Conservation (phyloP, 2,329 filamentous ascomycete genomes). For the Didymella pomorum region DNA sequence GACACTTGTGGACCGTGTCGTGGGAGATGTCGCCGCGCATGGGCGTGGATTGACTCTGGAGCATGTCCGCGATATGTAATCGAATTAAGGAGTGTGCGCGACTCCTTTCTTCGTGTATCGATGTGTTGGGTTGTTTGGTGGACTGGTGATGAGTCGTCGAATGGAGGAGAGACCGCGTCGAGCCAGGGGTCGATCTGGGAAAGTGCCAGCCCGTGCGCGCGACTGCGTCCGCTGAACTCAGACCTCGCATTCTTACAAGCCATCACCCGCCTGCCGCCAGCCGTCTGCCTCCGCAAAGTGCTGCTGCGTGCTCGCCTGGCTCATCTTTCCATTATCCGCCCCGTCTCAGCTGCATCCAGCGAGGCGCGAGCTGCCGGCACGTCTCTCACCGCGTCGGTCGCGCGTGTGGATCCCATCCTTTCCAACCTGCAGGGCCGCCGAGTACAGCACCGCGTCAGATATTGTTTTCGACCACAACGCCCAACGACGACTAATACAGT, state of each 20-base stretch:
- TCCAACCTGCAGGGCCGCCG: constrained; percentile 34
- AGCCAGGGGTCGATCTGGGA: constrained; percentile 19
- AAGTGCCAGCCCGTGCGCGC: constrained; percentile 15
- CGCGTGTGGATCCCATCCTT: constrained; percentile 34
- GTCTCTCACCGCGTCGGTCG: constrained; percentile 36
- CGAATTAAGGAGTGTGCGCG: constrained; percentile 24
- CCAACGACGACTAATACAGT: constrained; percentile 28
- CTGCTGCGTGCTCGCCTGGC: constrained; percentile 17
- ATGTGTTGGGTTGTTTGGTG: constrained; percentile 16
- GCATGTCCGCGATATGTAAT: constrained; percentile 2
- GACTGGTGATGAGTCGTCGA: constrained; percentile 27
- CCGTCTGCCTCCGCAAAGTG: constrained; percentile 21
- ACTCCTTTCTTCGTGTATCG: constrained; percentile 14
- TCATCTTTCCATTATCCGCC: constrained; percentile 11
- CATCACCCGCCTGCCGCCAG: constrained; percentile 35
- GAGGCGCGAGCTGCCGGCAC: constrained; percentile 17
- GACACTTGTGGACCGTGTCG: constrained; percentile 5
- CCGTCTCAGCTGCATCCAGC: constrained; percentile 20
- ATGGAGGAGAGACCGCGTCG: constrained; percentile 21
- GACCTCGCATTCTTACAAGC: constrained; percentile 39
- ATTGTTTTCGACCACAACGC: constrained; percentile 16
- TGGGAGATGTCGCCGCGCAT: constrained; percentile 17
- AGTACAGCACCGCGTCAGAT: constrained; percentile 26
- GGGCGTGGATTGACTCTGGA: background rate
- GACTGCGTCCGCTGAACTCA: constrained; percentile 14